Conservation (phyloP, 2,329 filamentous ascomycete genomes). For the Ophiocordyceps camponoti-rufipedis region DNA sequence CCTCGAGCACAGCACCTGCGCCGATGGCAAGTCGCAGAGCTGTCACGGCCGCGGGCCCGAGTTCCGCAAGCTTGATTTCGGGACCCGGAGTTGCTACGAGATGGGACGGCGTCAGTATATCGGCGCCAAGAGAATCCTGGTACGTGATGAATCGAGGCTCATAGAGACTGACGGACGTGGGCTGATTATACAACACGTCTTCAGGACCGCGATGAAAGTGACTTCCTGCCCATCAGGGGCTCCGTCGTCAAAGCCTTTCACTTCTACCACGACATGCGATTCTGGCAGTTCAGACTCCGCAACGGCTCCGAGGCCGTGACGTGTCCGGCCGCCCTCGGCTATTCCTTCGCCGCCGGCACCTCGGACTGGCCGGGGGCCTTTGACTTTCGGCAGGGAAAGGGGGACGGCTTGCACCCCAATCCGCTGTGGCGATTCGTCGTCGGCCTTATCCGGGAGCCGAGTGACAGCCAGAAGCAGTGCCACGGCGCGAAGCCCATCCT, state of each 20-base stretch:
- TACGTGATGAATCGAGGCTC: conserved; percentile 7
- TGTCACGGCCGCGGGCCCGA: conserved; percentile 60
- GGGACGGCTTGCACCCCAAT: conserved; percentile 40
- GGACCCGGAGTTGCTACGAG: conserved; percentile 57
- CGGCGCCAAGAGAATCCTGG: conserved; percentile 29
- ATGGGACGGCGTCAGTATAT: conserved; percentile 56
- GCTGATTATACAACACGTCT: background rate
- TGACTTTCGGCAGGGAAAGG: conserved; percentile 78
- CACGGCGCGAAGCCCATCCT: conserved; percentile 72
- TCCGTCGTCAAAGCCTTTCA: conserved; percentile 65
- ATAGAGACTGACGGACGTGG: background rate
- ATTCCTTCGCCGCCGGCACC: conserved; percentile 84
- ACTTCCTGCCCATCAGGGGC: conserved; percentile 33
- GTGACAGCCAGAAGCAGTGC: conserved; percentile 50
- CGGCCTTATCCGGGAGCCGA: conserved; percentile 51
- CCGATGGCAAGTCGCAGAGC: conserved; percentile 45
- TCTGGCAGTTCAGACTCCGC: conserved; percentile 52
- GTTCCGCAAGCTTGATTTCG: conserved; percentile 49
- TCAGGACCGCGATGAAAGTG: background rate
- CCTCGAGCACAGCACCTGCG: conserved; percentile 71
- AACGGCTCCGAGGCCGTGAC: conserved; percentile 56
- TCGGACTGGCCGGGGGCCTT: conserved; percentile 82
- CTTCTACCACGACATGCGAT: conserved; percentile 66
- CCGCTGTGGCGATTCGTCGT: conserved; percentile 69
- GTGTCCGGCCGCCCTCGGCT: conserved; percentile 76